These are phyloP conservation scores for Lojkania enalia DNA, from an alignment of 2,329 filamentous ascomycete genomes.

Conservation along the genomic window DNA sequence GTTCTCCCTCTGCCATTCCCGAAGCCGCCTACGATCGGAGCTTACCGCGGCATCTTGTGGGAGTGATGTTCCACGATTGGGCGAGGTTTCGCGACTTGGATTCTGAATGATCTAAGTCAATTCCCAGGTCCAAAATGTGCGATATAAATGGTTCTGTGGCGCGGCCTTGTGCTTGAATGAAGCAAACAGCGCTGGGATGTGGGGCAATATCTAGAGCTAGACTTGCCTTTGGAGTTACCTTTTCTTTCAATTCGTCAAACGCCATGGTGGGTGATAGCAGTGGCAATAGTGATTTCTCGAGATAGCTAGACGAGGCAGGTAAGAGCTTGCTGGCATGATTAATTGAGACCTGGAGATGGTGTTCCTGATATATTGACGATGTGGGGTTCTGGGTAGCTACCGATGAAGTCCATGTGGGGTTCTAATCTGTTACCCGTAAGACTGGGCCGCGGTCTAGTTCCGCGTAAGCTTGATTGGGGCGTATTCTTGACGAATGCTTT, in stretches of 20 bases:
- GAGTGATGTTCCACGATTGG: constrained; percentile 47
- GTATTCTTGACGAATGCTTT: too few species aligned
- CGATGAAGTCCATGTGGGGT: constrained; percentile 31
- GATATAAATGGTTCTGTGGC: neutral
- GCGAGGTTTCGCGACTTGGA: constrained; percentile 38
- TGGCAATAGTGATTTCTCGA: neutral
- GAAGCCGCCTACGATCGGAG: constrained; percentile 38
- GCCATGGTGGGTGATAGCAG: constrained; percentile 22
- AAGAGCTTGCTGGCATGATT: constrained; percentile 4
- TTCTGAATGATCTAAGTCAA: constrained; percentile 22
- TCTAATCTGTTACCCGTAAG: constrained; percentile 13
- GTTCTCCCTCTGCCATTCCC: constrained; percentile 43
- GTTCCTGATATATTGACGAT: constrained; percentile 18
- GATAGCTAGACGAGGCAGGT: neutral
- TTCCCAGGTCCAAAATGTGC: neutral
- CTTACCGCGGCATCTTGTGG: constrained; percentile 45
- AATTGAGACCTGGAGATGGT: constrained; percentile 6
- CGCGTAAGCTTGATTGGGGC: too few species aligned
- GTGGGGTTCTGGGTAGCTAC: constrained; percentile 24
- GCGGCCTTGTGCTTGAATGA: neutral
- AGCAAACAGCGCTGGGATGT: constrained; percentile 11
- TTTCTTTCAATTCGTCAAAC: constrained; percentile 37
- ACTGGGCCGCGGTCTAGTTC: neutral
- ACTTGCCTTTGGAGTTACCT: constrained; percentile 37
- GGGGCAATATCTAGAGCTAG: constrained; percentile 12